Base-by-base conservation (phyloP, 2,329 filamentous ascomycete species). In the Alternaria burnsii region DNA sequence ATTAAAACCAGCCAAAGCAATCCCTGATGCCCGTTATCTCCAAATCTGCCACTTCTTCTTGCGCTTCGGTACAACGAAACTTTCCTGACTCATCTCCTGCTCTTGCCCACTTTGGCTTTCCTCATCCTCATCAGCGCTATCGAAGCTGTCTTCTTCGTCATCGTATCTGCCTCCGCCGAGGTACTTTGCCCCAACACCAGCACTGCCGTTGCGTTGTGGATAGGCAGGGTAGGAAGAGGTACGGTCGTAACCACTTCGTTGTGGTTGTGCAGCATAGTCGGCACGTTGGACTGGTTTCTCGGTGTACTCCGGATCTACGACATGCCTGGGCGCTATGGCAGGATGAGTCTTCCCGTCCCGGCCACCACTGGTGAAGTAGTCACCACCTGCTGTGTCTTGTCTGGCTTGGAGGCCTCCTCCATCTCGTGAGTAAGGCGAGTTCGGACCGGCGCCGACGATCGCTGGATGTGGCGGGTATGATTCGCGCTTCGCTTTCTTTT, bases 11-110 rank as follows among this genome's bases (percentile, higher is more conserved):
- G 24, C 28, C 47, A 14, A 34, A 47, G 14, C 50, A 20, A 32
- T 30, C 20, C 42, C 34, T n/a, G 22, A 12, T 24, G 10, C 34
- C 18, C 12, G 44, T 55, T 47, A 72, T 36, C 65, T 63, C 78
- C 76, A 76, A 66, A 78, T 75, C 75, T 76, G 77, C 76, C 73
- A 79, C 67, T 71, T 75, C 61, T 62, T 72, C 65, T 81, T 81
- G 52, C 77, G 81, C 61, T 77, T 71, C n/a, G 72, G 71, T 30
- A 69, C 61, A 36, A 72, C 70, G 60, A 77, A 78, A 44, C 73
- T 75, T 55, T 75, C 71, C 56, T 72, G 68, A 40, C 71, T 76
- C 61, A 67, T 61, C 50, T 61, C 58, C 63, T 63, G 77, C 65
- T 63, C 78, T 69, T 50, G 76, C 64, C 52, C 69, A 64, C 60